Conservation (phyloP, 2,329 filamentous ascomycete genomes). For the Monosporascus sp. region DNA sequence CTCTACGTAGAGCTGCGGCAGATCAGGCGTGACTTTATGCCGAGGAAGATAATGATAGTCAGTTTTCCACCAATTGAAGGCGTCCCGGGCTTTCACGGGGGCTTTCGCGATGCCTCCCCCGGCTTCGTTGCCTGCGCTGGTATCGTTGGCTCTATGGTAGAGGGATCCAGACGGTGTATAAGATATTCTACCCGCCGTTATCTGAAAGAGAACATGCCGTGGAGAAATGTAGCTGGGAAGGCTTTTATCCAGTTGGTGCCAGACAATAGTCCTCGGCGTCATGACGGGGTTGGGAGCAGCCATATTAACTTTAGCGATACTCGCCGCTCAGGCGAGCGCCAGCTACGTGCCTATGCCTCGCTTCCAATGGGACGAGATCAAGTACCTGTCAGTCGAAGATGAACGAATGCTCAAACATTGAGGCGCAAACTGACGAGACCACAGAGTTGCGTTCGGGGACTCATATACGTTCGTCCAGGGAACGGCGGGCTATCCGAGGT, state of each 20-base stretch:
- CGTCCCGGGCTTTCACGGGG: not conserved
- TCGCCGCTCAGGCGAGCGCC: not conserved
- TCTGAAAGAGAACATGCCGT: too few species aligned
- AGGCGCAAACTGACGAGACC: not conserved
- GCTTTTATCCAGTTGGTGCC: too few species aligned
- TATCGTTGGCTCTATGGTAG: too few species aligned
- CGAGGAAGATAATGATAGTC: not conserved
- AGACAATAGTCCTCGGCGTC: not conserved
- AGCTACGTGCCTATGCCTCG: not conserved
- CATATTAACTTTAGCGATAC: not conserved
- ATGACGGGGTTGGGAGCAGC: not conserved
- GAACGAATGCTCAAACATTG: not conserved
- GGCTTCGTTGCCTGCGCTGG: too few species aligned
- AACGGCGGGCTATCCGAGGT: slow-evolving; percentile 42
- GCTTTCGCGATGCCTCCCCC: too few species aligned
- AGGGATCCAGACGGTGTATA: not conserved
- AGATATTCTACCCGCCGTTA: not conserved
- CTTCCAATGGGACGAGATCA: slow-evolving; percentile 17
- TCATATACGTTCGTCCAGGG: slow-evolving; percentile 50
- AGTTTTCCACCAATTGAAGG: not conserved
- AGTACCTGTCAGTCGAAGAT: slow-evolving; percentile 15
- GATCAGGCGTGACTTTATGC: not conserved
- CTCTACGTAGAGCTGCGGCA: not conserved
- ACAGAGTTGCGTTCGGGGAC: slow-evolving; percentile 42
- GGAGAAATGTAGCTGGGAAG: too few species aligned